phyloP scores from a whole-genome alignment of 768 basidiomycete species.

The Boletus coccyginus region DNA sequence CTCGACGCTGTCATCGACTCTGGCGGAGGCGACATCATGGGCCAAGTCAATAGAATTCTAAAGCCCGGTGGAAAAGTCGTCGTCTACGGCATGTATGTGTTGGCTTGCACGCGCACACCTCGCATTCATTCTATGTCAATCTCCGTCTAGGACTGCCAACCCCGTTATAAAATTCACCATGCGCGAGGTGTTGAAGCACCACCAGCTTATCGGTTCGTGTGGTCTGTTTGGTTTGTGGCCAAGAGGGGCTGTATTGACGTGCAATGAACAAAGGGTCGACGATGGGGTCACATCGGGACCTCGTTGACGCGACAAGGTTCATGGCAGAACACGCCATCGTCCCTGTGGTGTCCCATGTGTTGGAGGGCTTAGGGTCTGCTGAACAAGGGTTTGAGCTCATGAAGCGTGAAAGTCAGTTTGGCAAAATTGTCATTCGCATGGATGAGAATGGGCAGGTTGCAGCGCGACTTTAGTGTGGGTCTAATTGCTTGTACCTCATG shows the following conservation, averaged over 20 bases:
- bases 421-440: conserved; percentile 68
- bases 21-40: conserved; percentile 64
- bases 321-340: conserved; percentile 61
- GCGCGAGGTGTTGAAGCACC: conserved; percentile 73
- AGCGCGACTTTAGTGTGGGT: conserved; percentile 22
- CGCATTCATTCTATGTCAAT: conserved; percentile 9
- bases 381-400: conserved; percentile 72
- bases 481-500: not conserved
- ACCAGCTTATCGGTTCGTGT: conserved; percentile 64
- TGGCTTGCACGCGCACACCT: not conserved
- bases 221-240: not conserved
- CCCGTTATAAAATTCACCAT: conserved; percentile 68
- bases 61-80: conserved; percentile 58
- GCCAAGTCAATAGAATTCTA: conserved; percentile 45
- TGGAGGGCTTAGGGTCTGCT: conserved; percentile 62
- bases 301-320: conserved; percentile 70
- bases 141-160: conserved; percentile 52
- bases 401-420: conserved; percentile 65
- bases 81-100: conserved; percentile 60
- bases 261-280: conserved; percentile 57
- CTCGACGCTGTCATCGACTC: conserved; percentile 70
- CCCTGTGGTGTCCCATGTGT: conserved; percentile 66
- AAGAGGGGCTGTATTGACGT: conserved; percentile 11
- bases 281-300: conserved; percentile 79
- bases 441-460: conserved; percentile 19